These are phyloP conservation scores for Cerrena zonata DNA, from an alignment of 1,284 basidiomycete species.

Conservation along the genomic window DNA sequence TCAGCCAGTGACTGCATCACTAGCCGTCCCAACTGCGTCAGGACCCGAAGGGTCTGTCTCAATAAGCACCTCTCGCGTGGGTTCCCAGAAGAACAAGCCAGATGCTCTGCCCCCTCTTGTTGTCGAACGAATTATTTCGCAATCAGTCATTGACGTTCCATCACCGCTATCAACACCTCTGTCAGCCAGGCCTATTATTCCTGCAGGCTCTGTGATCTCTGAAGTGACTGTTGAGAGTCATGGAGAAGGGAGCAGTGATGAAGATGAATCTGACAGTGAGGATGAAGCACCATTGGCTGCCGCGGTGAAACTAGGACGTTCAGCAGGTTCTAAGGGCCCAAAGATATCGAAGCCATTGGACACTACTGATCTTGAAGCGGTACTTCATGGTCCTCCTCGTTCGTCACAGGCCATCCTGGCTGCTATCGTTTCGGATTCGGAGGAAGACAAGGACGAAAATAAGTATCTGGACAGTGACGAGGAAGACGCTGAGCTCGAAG, in stretches of 20 bases:
- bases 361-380: constrained; percentile 18
- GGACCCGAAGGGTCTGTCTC: neutral
- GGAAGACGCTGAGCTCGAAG: constrained; percentile 16
- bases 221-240: constrained; percentile 25
- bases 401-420: constrained; percentile 17
- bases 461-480: constrained; percentile 15
- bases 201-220: constrained; percentile 25
- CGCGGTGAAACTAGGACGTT: no score
- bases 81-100: neutral
- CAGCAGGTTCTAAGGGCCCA: neutral
- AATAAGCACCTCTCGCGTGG: neutral
- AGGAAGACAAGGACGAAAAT: constrained; percentile 13
- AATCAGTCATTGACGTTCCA: neutral
- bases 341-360: neutral
- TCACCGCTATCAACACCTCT: neutral
- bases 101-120: neutral
- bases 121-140: neutral
- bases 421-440: constrained; percentile 19
- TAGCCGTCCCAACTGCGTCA: neutral
- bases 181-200: constrained; percentile 10
- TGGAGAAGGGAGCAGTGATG: constrained; percentile 28
- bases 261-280: constrained; percentile 18
- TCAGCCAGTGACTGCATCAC: neutral
- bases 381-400: constrained; percentile 22
- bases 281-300: constrained; percentile 1